phyloP scores from a whole-genome alignment of 164 flowering plant genomes.

The Stephania japonica region DNA sequence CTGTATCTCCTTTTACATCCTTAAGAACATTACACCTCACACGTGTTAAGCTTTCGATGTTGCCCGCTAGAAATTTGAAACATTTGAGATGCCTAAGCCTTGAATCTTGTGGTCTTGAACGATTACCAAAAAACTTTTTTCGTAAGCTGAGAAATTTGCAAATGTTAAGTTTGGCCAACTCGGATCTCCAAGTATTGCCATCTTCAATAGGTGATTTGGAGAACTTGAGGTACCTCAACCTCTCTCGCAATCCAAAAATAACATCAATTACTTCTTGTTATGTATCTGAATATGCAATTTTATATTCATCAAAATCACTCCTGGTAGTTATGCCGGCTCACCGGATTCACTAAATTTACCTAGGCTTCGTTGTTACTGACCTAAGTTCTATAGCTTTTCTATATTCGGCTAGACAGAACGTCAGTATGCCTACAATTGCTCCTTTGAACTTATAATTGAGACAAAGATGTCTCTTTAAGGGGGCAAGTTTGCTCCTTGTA shows the following conservation, averaged over 20 bases:
- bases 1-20: background rate
- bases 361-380: no score
- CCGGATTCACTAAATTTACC: no score
- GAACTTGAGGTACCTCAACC: slow-evolving; percentile 3
- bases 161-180: background rate
- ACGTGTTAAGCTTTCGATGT: background rate
- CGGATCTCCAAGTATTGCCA: background rate
- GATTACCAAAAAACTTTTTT: background rate
- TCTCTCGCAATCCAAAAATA: background rate
- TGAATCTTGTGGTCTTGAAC: background rate
- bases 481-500: no score
- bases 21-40: background rate
- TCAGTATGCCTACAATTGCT: no score
- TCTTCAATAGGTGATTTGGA: background rate
- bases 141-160: background rate
- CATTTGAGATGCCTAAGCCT: background rate
- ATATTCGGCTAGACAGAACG: no score
- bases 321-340: no score
- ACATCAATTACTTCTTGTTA: background rate
- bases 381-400: no score
- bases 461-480: no score
- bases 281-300: no score
- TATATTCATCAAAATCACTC: no score
- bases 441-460: no score
- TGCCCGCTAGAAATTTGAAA: background rate